These are phyloP conservation scores for Elsinoe fawcettii DNA, from an alignment of 2,329 filamentous ascomycete genomes.

Conservation along the genomic window DNA sequence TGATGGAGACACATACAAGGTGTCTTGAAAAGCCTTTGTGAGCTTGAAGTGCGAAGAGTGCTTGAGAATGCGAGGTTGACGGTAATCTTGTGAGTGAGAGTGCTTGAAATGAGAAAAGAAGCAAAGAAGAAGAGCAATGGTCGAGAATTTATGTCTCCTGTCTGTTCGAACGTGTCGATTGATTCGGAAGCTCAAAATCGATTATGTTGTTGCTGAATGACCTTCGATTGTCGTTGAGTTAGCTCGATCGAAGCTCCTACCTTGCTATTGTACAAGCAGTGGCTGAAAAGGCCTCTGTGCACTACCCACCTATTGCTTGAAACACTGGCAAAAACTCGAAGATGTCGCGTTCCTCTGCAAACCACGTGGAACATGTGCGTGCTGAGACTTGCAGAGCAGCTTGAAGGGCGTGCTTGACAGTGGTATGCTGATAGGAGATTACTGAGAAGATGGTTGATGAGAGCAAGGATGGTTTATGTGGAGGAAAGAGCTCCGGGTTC, in stretches of 20 bases:
- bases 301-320: background rate
- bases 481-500: background rate
- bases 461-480: background rate
- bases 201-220: background rate
- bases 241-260: constrained; percentile 1
- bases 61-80: background rate
- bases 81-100: background rate
- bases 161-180: background rate
- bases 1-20: no score
- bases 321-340: background rate
- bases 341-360: background rate
- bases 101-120: background rate
- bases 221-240: background rate
- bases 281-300: background rate
- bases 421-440: background rate
- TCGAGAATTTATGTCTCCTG: background rate
- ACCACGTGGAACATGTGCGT: background rate
- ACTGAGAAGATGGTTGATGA: background rate
- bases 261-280: background rate
- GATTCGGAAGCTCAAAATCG: background rate
- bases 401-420: background rate
- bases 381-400: background rate
- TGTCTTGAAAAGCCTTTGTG: no score
- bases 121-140: background rate
- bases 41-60: background rate